These are phyloP conservation scores for Termitomyces sp. DNA, from an alignment of 768 basidiomycete genomes.

Conservation along the genomic window DNA sequence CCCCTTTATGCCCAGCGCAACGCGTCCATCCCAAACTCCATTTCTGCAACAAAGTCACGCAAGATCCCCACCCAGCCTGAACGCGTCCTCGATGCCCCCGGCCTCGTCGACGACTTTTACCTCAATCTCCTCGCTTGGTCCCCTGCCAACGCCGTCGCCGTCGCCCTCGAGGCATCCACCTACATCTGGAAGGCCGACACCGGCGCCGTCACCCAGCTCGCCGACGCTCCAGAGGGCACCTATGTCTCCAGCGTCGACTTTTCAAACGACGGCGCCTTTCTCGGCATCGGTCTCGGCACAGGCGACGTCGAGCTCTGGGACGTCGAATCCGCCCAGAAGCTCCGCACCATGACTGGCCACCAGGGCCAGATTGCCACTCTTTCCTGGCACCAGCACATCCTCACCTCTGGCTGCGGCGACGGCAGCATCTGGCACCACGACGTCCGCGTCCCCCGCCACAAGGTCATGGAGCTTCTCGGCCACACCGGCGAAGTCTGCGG, in stretches of 20 bases:
- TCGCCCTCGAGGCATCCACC: conserved; percentile 79
- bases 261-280: conserved; percentile 73
- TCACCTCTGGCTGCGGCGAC: conserved; percentile 86
- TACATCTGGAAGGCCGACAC: conserved; percentile 95
- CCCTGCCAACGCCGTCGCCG: conserved; percentile 78
- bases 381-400: conserved; percentile 82
- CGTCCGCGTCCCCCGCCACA: conserved; percentile 81
- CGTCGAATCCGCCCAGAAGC: conserved; percentile 65
- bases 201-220: conserved; percentile 74
- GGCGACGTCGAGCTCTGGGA: conserved; percentile 98
- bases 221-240: conserved; percentile 68
- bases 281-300: conserved; percentile 73
- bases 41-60: conserved; percentile 61
- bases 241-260: conserved; percentile 78
- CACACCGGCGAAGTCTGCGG: conserved; percentile 95
- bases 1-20: conserved; percentile 68
- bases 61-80: conserved; percentile 85
- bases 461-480: conserved; percentile 84
- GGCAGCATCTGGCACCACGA: conserved; percentile 98
- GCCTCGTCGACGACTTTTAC: conserved; percentile 94
- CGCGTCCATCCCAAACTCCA: conserved; percentile 57
- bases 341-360: conserved; percentile 91
- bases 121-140: conserved; percentile 93
- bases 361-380: conserved; percentile 78
- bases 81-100: conserved; percentile 93